Base-by-base conservation (phyloP, 371 early-diverging fungal species). In the Zancudomyces culisetae region DNA sequence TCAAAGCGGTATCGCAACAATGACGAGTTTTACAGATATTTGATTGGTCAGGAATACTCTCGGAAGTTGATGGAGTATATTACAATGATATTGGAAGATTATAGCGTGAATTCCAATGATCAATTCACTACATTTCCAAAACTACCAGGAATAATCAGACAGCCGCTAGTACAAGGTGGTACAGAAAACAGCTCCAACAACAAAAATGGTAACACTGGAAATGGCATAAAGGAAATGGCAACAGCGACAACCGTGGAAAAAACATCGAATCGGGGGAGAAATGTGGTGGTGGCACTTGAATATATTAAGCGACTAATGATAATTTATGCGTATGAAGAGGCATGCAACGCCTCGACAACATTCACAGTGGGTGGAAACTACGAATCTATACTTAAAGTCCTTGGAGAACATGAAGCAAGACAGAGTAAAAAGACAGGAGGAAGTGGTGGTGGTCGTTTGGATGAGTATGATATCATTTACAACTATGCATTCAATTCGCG, bases 241-340 rank as follows among this genome's bases (percentile, higher is more conserved):
- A n/a, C n/a, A n/a, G n/a, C n/a, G n/a, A n/a, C n/a, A n/a, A n/a
- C n/a, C n/a, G n/a, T n/a, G n/a, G n/a, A n/a, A n/a, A n/a, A n/a
- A n/a, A n/a, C n/a, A n/a, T n/a, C n/a, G n/a, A n/a, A n/a, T n/a
- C n/a, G n/a, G n/a, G n/a, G n/a, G n/a, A n/a, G n/a, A n/a, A n/a
- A n/a, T n/a, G n/a, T n/a, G n/a, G 53, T 54, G 27, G 69, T 81
- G 10, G 80, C 86, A 3, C 68, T 84, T 12, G 87, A 91, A 63
- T 83, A 85, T 52, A 68, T 82, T 27, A 90, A 90, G 56, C 66
- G 66, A 43, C 57, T 87, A 0, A 71, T 73, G 48, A 76, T 81
- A 0, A 79, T 91, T 0, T 64, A 94, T 15, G 70, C 65, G 19
- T 67, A 94, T 3, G 90, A 93, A 39, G 52, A 55, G 3, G 55